Conservation (phyloP, 2,329 filamentous ascomycete species). For the Curvularia sp. region DNA sequence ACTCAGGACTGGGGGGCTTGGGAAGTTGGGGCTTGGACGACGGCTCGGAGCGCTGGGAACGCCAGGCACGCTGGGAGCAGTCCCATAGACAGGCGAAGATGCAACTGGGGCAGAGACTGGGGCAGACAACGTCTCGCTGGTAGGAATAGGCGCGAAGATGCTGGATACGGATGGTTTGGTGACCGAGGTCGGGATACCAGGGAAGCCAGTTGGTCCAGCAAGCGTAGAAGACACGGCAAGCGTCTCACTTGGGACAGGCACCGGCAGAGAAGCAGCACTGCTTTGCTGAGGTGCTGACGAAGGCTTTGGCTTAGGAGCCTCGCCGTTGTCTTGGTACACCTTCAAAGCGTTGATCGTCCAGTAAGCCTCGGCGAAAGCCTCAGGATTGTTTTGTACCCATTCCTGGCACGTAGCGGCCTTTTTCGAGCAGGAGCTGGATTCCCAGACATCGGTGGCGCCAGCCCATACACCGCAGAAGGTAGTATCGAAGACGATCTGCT, state of each 20-base stretch:
- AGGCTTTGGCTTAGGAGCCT: slow-evolving; percentile 18
- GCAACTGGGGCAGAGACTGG: slow-evolving; percentile 13
- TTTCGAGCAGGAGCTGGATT: slow-evolving; percentile 63
- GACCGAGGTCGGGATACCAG: slow-evolving; percentile 10
- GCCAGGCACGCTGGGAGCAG: neutral
- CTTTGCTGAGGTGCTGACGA: slow-evolving; percentile 23
- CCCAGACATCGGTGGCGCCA: slow-evolving; percentile 68
- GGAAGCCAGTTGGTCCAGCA: slow-evolving; percentile 4
- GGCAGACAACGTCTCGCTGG: slow-evolving; percentile 10
- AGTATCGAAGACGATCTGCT: slow-evolving; percentile 82
- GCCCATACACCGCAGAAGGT: slow-evolving; percentile 92
- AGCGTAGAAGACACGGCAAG: slow-evolving; percentile 14
- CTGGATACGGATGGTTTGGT: slow-evolving; percentile 13
- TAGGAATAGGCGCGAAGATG: slow-evolving; percentile 18
- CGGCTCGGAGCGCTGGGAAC: neutral
- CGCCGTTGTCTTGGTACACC: slow-evolving; percentile 46
- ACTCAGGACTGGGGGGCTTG: neutral
- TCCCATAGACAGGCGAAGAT: slow-evolving; percentile 8
- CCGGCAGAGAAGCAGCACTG: slow-evolving; percentile 19
- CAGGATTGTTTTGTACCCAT: slow-evolving; percentile 75
- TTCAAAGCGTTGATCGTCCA: slow-evolving; percentile 68
- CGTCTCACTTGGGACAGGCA: slow-evolving; percentile 17
- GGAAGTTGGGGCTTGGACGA: neutral
- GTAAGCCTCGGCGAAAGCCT: slow-evolving; percentile 74
- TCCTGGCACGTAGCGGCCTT: slow-evolving; percentile 71